Base-by-base conservation (phyloP, 768 basidiomycete genomes). In the Tylopilus sp. region DNA sequence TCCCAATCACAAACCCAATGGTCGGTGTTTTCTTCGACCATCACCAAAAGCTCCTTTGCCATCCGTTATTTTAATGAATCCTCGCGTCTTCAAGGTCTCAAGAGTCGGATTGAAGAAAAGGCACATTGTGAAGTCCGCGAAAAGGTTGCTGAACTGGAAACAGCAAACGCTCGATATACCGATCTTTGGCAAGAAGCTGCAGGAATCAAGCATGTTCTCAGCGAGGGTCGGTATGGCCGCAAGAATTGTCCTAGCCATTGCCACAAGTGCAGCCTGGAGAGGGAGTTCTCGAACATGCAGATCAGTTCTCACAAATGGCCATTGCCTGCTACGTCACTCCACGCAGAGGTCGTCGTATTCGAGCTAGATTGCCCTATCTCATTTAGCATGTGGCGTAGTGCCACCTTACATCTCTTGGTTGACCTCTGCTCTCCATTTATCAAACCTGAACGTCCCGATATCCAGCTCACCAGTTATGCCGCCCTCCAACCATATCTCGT, bases 231-330 rank as follows among this genome's bases (percentile, higher is more conserved):
- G 25, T 6, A 53, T 30, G 63, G 63, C 4, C 3, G 3, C 3
- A 28, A 37, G 24, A 33, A 47, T 1, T 38, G 53, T 4, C 41
- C 41, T 1, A 44, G 28, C 12, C 13, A 45, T 0, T 75, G 72
- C 48, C 4, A n/a, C 1, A 74, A 69, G 47, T 77, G 76, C 40
- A 4, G 8, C 2, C 37, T 70, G 17, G 48, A 68, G n/a, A 48
- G 38, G 16, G 16, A 60, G 45, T 62, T 66, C 0, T 17, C 25
- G 0, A 19, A 1, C 0, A 56, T 78, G 63, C 4, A 22, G 0
- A 78, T 81, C 22, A 0, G 24, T 1, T 56, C 75, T 6, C 66
- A 76, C 33, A 79, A 81, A 48, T 78, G 77, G 78, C 80, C 79
- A 9, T 56, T 81, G 34, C 77, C 80, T 0, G 28, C 46, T 1